Conservation (phyloP, 352 stramenopile genomes). For the Phytopythium vexans region DNA sequence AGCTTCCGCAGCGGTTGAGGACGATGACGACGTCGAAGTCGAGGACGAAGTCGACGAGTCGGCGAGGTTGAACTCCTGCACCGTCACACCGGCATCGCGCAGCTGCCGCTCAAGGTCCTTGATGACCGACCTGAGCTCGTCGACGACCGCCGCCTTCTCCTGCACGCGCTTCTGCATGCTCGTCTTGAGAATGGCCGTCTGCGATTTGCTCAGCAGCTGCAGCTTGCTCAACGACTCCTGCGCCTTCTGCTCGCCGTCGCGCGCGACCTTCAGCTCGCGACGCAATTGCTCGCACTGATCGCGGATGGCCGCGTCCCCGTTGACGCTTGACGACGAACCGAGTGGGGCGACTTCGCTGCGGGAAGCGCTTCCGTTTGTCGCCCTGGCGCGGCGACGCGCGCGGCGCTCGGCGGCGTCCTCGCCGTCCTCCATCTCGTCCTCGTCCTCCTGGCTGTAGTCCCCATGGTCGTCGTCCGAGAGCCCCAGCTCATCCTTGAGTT, state of each 20-base stretch:
- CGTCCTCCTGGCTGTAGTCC: constrained; percentile 11
- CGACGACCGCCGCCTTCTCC: constrained; percentile 55
- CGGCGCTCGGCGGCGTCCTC: neutral
- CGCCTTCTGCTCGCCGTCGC: constrained; percentile 64
- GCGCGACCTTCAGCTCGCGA: constrained; percentile 49
- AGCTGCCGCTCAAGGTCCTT: constrained; percentile 66
- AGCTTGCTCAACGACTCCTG: constrained; percentile 82
- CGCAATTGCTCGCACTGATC: constrained; percentile 52
- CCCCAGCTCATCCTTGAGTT: constrained; percentile 80
- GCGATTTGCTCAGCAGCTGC: constrained; percentile 80
- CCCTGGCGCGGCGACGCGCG: neutral
- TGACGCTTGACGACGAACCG: neutral
- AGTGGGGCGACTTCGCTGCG: neutral
- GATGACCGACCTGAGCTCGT: constrained; percentile 63
- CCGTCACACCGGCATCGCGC: constrained; percentile 33
- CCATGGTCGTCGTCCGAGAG: constrained; percentile 61
- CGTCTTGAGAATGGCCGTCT: constrained; percentile 81
- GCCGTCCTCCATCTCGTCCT: constrained; percentile 9
- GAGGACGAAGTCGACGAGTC: constrained; percentile 10
- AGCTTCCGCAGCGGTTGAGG: constrained; percentile 19
- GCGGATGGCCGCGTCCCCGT: constrained; percentile 15
- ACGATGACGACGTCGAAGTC: constrained; percentile 5
- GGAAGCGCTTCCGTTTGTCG: neutral
- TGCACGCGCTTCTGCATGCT: constrained; percentile 82
- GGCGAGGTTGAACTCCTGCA: constrained; percentile 43